Conservation (phyloP, 2,329 filamentous ascomycete species). For the Fonsecaea pedrosoi region DNA sequence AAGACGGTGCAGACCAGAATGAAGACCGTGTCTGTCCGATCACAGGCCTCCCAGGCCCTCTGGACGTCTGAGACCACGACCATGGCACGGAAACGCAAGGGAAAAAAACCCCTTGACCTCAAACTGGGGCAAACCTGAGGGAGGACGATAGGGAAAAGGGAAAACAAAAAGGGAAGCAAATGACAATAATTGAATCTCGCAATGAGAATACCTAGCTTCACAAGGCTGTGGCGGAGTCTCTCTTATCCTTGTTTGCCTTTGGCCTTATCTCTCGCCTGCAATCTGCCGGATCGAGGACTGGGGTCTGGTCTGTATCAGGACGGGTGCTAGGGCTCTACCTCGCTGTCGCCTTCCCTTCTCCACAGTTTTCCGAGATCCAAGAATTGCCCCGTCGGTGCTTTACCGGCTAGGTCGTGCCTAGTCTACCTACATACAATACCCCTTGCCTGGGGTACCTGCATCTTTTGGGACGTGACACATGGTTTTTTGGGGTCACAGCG, state of each 20-base stretch:
- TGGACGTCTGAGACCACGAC: constrained; percentile 47
- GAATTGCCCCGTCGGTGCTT: background rate
- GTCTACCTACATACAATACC: background rate
- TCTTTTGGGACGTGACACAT: constrained; percentile 21
- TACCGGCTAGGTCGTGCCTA: background rate
- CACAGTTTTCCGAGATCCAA: constrained; percentile 7
- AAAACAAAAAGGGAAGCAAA: background rate
- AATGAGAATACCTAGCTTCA: constrained; percentile 10
- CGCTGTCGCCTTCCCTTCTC: constrained; percentile 9
- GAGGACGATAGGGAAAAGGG: background rate
- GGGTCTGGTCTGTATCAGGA: background rate
- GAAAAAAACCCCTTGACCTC: background rate
- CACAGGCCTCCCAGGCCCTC: constrained; percentile 58
- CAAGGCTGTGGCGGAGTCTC: constrained; percentile 18
- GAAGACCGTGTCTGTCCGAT: constrained; percentile 60
- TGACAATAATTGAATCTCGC: constrained; percentile 12
- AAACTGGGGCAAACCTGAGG: background rate
- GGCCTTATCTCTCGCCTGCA: constrained; percentile 16
- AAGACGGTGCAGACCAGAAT: constrained; percentile 60
- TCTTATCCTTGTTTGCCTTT: constrained; percentile 21
- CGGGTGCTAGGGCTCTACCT: background rate
- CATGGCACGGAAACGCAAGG: constrained; percentile 1
- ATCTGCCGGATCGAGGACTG: constrained; percentile 24
- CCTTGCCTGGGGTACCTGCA: constrained; percentile 29
- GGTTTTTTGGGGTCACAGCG: constrained; percentile 14